Percentiles rank a stretch among this genome's conserved stretches.
Evolutionary conservation across 164 flowering plant species (phyloP).

Genomic region (Sextonia rubra): DNA sequence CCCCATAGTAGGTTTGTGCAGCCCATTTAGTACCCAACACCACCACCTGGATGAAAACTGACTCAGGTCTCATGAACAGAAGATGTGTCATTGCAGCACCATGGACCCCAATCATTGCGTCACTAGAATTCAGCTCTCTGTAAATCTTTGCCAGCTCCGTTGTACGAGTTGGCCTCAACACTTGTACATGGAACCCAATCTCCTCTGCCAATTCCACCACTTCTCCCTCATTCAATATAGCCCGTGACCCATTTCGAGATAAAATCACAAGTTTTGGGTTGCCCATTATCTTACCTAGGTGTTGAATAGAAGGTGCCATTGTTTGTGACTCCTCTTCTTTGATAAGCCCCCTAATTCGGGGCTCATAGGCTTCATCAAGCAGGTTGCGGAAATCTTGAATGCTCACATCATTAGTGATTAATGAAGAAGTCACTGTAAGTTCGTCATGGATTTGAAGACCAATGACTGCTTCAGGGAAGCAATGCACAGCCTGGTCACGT

Average conservation of each 20-base stretch:
- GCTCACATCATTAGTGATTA: conserved; percentile 44
- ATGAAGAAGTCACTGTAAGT: conserved; percentile 55
- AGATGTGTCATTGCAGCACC: conserved; percentile 98
- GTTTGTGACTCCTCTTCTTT: conserved; percentile 36
- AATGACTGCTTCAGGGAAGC: conserved; percentile 73
- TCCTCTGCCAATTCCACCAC: conserved; percentile 61
- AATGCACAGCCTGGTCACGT: conserved; percentile 53
- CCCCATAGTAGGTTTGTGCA: conserved; percentile 80
- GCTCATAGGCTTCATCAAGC: conserved; percentile 60
- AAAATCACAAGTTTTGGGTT: conserved; percentile 63
- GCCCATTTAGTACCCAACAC: conserved; percentile 94
- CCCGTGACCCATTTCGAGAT: conserved; percentile 71
- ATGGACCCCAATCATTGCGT: conserved; percentile 90
- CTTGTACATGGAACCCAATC: conserved; percentile 64
- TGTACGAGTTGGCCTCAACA: conserved; percentile 53
- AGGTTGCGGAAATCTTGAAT: conserved; percentile 62
- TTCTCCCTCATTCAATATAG: conserved; percentile 54
- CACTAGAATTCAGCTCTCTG: conserved; percentile 64
- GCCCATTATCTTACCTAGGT: conserved; percentile 2
- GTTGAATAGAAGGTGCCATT: background rate
- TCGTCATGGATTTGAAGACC: conserved; percentile 89
- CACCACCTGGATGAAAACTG: conserved; percentile 70
- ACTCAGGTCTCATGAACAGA: conserved; percentile 70
- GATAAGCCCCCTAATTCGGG: conserved; percentile 54
- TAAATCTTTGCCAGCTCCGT: conserved; percentile 77